A percentile compares a stretch with the other conserved stretches of the same genome.
Conservation (phyloP, 2,329 filamentous ascomycete species). For the Thielaviopsis punctulata region DNA sequence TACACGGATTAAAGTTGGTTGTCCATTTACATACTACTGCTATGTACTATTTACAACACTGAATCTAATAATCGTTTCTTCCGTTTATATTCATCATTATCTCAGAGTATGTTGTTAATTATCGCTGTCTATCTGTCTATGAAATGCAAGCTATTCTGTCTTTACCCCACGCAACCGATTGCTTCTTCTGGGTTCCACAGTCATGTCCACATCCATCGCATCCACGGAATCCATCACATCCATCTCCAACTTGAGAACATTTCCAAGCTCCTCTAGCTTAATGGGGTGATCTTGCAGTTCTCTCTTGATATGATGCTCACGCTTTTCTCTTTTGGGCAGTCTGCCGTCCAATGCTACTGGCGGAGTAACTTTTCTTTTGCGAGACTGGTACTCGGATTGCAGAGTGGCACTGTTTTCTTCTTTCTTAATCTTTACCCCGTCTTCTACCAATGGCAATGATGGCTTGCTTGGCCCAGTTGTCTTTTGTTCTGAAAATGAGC, state of each 20-base stretch:
- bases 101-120: background rate
- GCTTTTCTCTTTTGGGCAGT: constrained; percentile 1
- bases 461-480: constrained; percentile 5
- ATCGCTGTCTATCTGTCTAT: background rate
- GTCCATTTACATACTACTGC: background rate
- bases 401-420: constrained; percentile 13
- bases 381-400: constrained; percentile 18
- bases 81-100: background rate
- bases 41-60: background rate
- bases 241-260: constrained; percentile 8
- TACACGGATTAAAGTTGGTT: background rate
- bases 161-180: constrained; percentile 7
- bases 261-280: constrained; percentile 4
- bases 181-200: constrained; percentile 6
- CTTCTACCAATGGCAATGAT: constrained; percentile 12
- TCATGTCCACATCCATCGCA: constrained; percentile 9
- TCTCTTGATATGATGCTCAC: constrained; percentile 5
- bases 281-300: background rate
- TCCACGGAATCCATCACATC: too few relatives aligned
- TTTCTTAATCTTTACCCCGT: constrained; percentile 15
- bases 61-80: too few relatives aligned
- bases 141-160: constrained; percentile 1
- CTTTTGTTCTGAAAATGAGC: constrained; percentile 56
- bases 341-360: background rate
- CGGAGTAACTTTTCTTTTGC: constrained; percentile 9